Evolutionary conservation across 2,329 filamentous ascomycete species (phyloP).

Genomic region (Lojkania enalia): DNA sequence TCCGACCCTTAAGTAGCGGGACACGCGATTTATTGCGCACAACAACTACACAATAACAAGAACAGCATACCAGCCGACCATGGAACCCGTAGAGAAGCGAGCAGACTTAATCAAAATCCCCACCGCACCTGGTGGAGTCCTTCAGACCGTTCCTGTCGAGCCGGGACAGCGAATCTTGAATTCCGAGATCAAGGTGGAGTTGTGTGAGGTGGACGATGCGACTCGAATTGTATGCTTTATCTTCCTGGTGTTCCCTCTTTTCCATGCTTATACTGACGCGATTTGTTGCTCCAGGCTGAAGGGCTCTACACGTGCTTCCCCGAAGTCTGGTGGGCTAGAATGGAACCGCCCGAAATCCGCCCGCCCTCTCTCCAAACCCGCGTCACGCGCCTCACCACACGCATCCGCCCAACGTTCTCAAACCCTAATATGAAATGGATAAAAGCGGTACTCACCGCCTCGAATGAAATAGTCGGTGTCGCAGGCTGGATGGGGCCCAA

Average conservation of each 20-base stretch:
- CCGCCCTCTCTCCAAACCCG: slow-evolving; percentile 17
- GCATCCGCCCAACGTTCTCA: slow-evolving; percentile 23
- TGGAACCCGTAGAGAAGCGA: neutral
- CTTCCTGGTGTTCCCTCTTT: no score
- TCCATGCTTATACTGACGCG: no score
- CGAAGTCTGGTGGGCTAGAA: slow-evolving; percentile 22
- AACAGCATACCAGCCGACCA: no score
- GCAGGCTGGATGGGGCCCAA: slow-evolving; percentile 33
- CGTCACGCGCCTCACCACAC: slow-evolving; percentile 22
- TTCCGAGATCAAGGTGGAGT: neutral
- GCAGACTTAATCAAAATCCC: slow-evolving; percentile 1
- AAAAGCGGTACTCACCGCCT: slow-evolving; percentile 30
- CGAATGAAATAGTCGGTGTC: slow-evolving; percentile 25
- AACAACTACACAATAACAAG: no score
- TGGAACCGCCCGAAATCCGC: slow-evolving; percentile 25
- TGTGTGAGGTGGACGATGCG: neutral
- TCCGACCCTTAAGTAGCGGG: no score
- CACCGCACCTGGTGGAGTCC: neutral
- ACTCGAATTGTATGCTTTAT: neutral
- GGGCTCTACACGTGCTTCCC: slow-evolving; percentile 32
- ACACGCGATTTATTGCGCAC: no score
- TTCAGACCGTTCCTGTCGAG: neutral
- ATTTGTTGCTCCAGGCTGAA: slow-evolving; percentile 26
- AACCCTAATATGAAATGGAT: slow-evolving; percentile 25
- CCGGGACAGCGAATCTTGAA: neutral